phyloP scores from a whole-genome alignment of 1,284 basidiomycete genomes.

The Pulveroboletus sp. region DNA sequence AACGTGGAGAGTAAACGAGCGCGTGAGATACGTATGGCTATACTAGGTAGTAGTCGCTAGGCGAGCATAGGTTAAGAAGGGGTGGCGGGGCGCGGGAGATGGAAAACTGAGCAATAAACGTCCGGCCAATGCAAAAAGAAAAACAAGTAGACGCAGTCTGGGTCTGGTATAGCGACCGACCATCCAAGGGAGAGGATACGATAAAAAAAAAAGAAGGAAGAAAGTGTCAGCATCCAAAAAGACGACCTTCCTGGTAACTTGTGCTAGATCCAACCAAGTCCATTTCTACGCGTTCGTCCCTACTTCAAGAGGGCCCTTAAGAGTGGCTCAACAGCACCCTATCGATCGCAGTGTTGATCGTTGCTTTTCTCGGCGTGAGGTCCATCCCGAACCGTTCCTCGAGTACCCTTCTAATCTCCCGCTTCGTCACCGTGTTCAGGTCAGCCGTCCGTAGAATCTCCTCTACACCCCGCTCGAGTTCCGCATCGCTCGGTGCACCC shows the following conservation, averaged over 20 bases:
- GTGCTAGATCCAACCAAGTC: constrained; percentile 27
- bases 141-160: background rate
- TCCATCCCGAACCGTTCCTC: constrained; percentile 80
- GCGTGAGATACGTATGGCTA: constrained; percentile 3
- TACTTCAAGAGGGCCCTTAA: constrained; percentile 6
- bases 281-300: constrained; percentile 16
- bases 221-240: constrained; percentile 21
- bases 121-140: constrained; percentile 8
- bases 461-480: constrained; percentile 73
- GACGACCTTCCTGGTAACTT: constrained; percentile 16
- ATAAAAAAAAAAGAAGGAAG: background rate
- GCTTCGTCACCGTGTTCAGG: constrained; percentile 87
- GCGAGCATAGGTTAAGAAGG: background rate
- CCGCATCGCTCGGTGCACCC: constrained; percentile 59
- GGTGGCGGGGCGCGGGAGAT: background rate
- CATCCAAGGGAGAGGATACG: constrained; percentile 2
- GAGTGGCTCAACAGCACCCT: constrained; percentile 47
- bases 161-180: constrained; percentile 3
- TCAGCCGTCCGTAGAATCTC: constrained; percentile 76
- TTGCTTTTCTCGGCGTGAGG: constrained; percentile 61
- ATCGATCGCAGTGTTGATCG: constrained; percentile 74
- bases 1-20: background rate
- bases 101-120: constrained; percentile 9
- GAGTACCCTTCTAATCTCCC: constrained; percentile 79
- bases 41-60: constrained; percentile 1